Conservation (phyloP, 2,329 filamentous ascomycete species). For the Nigrograna mackinnonii region DNA sequence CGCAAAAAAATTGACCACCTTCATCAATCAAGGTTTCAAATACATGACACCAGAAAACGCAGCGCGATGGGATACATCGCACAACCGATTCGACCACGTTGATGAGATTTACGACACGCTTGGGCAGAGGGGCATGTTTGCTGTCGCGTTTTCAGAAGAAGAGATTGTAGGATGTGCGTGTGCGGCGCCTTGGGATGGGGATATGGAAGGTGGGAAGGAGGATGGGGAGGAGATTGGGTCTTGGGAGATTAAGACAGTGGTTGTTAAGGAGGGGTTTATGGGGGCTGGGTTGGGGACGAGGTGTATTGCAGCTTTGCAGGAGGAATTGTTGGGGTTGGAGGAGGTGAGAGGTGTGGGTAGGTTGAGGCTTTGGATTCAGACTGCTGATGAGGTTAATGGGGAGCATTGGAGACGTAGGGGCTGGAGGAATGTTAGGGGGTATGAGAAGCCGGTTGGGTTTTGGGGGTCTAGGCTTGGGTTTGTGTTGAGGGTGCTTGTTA, state of each 20-base stretch:
- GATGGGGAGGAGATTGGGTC: not conserved
- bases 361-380: constrained; percentile 1
- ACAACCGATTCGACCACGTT: not conserved
- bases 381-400: constrained; percentile 1
- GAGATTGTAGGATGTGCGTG: not conserved
- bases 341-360: not conserved
- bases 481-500: not conserved
- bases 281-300: constrained; percentile 3
- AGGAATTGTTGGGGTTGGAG: not conserved
- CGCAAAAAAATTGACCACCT: not conserved
- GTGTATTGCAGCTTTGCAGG: not conserved
- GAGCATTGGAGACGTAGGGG: constrained; percentile 2
- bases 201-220: not conserved
- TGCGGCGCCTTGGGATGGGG: constrained; percentile 1
- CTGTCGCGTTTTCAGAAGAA: not conserved
- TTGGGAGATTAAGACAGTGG: constrained; percentile 4
- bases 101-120: constrained; percentile 3
- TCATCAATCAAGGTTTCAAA: constrained; percentile 2
- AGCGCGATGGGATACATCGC: not conserved
- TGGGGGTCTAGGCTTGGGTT: constrained; percentile 1
- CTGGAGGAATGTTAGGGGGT: not conserved
- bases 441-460: not conserved
- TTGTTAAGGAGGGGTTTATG: not conserved
- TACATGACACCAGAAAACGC: not conserved
- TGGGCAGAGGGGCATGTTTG: constrained; percentile 2